These are phyloP conservation scores for Phytophthora kernoviae DNA, from an alignment of 352 stramenopile genomes.

Conservation along the genomic window DNA sequence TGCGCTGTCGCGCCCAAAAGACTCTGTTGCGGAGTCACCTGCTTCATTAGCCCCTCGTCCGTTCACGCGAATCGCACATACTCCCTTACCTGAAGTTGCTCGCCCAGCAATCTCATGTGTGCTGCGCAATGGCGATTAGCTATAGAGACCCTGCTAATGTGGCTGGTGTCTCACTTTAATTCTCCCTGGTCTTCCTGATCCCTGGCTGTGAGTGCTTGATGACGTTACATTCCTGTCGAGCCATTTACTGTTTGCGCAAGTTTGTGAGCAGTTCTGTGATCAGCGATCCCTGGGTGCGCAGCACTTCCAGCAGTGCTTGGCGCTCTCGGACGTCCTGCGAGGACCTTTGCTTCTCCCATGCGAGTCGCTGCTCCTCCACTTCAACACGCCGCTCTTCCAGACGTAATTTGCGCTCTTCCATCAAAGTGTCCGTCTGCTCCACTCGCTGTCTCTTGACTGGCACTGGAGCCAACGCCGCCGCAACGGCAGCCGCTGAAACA, in stretches of 20 bases:
- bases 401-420: conserved; percentile 39
- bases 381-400: conserved; percentile 38
- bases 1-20: too few species aligned
- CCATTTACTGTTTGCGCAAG: conserved; percentile 9
- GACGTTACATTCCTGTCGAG: too few species aligned
- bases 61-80: too few species aligned
- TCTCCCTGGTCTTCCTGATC: too few species aligned
- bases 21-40: too few species aligned
- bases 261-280: conserved; percentile 39
- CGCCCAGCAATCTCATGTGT: too few species aligned
- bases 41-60: too few species aligned
- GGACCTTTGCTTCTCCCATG: conserved; percentile 39
- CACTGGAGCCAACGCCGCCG: background rate
- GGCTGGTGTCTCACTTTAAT: too few species aligned
- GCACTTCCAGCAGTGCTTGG: conserved; percentile 40
- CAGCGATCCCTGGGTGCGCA: conserved; percentile 37
- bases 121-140: too few species aligned
- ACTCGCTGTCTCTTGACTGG: conserved; percentile 21
- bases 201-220: too few species aligned
- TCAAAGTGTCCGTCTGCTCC: conserved; percentile 12
- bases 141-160: too few species aligned
- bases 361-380: conserved; percentile 40
- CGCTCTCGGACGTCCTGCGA: conserved; percentile 36
- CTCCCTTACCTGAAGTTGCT: too few species aligned
- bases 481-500: conserved; percentile 9